These are phyloP conservation scores for Backusella australiensis DNA, from an alignment of 192 early-diverging fungal species.

Conservation along the genomic window DNA sequence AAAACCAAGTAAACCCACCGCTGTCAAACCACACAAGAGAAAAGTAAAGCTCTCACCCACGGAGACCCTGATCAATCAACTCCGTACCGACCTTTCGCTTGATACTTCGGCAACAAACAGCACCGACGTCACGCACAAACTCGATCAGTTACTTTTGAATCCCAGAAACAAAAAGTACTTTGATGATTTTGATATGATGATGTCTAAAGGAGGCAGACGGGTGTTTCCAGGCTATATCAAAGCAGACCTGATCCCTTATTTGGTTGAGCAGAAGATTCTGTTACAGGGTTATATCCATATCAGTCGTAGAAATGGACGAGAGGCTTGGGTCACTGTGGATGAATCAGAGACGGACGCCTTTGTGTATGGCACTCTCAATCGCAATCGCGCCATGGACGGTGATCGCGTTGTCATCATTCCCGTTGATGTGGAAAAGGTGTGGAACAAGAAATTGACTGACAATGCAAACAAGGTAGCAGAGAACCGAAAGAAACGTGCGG, in stretches of 20 bases:
- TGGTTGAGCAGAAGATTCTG: background rate
- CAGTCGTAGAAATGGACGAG: conserved; percentile 49
- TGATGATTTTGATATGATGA: background rate
- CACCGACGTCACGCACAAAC: background rate
- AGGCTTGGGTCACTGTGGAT: conserved; percentile 81
- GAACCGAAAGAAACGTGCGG: conserved; percentile 33
- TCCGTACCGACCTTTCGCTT: background rate
- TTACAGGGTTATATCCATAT: background rate
- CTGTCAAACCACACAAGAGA: background rate
- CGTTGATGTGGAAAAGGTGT: conserved; percentile 55
- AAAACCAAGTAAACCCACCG: background rate
- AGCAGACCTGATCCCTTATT: background rate
- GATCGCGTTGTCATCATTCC: conserved; percentile 72
- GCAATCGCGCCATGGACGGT: conserved; percentile 81
- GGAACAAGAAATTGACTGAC: conserved; percentile 41
- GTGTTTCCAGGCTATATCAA: background rate
- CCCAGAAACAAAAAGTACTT: background rate
- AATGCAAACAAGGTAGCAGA: conserved; percentile 35
- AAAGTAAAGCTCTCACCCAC: background rate
- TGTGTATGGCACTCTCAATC: conserved; percentile 57
- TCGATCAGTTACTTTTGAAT: background rate
- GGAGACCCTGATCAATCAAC: background rate
- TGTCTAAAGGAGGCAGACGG: background rate
- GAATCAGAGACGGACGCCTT: conserved; percentile 66
- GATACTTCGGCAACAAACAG: background rate